Base-by-base conservation (phyloP, 306 rosid genomes). In the Cajanus cajan region DNA sequence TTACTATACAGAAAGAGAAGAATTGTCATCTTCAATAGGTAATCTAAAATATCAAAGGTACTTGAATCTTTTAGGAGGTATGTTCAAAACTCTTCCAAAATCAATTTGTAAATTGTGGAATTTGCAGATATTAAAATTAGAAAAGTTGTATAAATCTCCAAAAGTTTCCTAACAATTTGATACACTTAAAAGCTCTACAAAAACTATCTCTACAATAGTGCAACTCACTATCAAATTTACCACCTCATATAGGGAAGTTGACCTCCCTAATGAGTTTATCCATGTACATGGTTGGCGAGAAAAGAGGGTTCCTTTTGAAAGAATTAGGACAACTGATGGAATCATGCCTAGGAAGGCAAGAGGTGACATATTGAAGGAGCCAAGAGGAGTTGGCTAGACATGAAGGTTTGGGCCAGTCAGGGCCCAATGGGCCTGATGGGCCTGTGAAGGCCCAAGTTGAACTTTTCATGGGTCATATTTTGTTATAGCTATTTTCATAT, bases 101-200 rank as follows among this genome's bases (percentile, higher is more conserved):
- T 82, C 76, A 0, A 7, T 58, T 0, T 61, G 75, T 21, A 14
- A 5, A 0, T 12, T 82, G 2, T 57, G 19, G 54, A 81, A 78
- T n/a, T 34, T 78, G 55, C 78, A 73, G 4, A 72, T 28, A 1
- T 68, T 85, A 28, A 68, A 71, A 3, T 59, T 85, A 52, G 24
- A 73, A 0, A 0, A 0, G n/a, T 0, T 81, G 78, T 65, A 0
- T 0, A 0, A 0, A 0, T 13, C 65, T 78, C 1, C n/a, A 12
- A 48, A n/a, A 51, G 45, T 74, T 78, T 12, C 81, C 85, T 0
- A 1, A 21, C 1, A 4, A 6, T 1, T 48, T 78, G 12, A 39
- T 19, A 21, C 16, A 22, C 10, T 37, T 82, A 0, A 55, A 81
- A 62, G 16, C 51, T 45, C 74, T 82, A 0, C 57, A 41, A 18